Conservation (phyloP, 768 basidiomycete species). For the Amanita muscaria region DNA sequence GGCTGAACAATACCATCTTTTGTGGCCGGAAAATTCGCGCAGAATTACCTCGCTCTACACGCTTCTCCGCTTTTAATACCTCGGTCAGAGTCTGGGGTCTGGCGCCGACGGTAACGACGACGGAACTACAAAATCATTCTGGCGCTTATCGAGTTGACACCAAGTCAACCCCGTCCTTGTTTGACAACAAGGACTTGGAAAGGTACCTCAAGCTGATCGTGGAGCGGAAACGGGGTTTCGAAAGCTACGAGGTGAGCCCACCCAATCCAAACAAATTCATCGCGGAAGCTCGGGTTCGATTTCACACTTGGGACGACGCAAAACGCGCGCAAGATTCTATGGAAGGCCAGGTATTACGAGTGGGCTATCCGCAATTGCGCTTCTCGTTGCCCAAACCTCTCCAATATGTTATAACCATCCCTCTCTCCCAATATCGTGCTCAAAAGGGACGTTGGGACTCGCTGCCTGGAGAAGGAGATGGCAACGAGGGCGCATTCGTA, state of each 20-base stretch:
- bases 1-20: conserved; percentile 27
- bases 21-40: conserved; percentile 39
- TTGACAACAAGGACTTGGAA: conserved; percentile 1
- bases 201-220: background rate
- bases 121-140: background rate
- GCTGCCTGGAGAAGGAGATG: conserved; percentile 27
- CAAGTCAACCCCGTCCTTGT: background rate
- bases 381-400: conserved; percentile 39
- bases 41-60: conserved; percentile 25
- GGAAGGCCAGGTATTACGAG: conserved; percentile 18
- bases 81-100: background rate
- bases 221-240: background rate
- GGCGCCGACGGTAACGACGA: background rate
- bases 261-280: background rate
- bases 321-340: conserved; percentile 31
- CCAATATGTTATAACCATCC: conserved; percentile 41
- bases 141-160: background rate
- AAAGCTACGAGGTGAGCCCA: conserved; percentile 5
- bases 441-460: conserved; percentile 43
- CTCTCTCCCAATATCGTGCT: conserved; percentile 39
- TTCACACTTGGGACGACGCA: conserved; percentile 41
- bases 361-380: conserved; percentile 26
- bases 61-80: too few relatives aligned
- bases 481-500: conserved; percentile 28
- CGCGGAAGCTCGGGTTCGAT: conserved; percentile 31